These are phyloP conservation scores for Colletotrichum gigasporum DNA, from an alignment of 2,329 filamentous ascomycete genomes.

Conservation along the genomic window DNA sequence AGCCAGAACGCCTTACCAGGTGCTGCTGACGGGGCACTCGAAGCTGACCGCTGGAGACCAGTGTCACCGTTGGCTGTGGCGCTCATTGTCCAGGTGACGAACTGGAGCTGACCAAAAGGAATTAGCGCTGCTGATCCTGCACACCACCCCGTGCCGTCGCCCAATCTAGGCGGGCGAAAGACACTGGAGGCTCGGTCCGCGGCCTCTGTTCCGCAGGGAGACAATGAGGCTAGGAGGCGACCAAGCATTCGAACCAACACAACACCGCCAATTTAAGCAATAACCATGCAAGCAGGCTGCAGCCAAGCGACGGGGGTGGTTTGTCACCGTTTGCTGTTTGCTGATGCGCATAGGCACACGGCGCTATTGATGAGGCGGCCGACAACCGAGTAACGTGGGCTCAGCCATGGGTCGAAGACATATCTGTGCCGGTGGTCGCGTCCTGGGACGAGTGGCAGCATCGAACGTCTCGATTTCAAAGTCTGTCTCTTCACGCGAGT, in stretches of 20 bases:
- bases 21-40: no score
- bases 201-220: neutral
- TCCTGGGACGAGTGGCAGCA: no score
- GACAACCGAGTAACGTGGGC: no score
- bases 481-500: neutral
- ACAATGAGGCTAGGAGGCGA: neutral
- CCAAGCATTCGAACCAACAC: neutral
- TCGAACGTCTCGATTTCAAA: neutral
- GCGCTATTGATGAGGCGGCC: no score
- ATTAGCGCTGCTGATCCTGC: constrained; percentile 11
- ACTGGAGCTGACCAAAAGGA: neutral
- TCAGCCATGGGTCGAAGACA: no score
- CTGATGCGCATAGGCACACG: no score
- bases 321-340: no score
- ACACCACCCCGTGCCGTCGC: neutral
- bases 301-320: no score
- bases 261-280: neutral
- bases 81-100: neutral
- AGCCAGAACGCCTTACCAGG: no score
- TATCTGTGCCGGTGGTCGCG: no score
- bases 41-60: neutral
- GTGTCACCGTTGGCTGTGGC: neutral
- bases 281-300: constrained; percentile 1
- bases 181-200: neutral
- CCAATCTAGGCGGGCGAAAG: neutral